Percentiles rank a stretch among this genome's conserved stretches.
phyloP scores from a whole-genome alignment of 805 yeast genomes.

The Yamadazyma laniorum region DNA sequence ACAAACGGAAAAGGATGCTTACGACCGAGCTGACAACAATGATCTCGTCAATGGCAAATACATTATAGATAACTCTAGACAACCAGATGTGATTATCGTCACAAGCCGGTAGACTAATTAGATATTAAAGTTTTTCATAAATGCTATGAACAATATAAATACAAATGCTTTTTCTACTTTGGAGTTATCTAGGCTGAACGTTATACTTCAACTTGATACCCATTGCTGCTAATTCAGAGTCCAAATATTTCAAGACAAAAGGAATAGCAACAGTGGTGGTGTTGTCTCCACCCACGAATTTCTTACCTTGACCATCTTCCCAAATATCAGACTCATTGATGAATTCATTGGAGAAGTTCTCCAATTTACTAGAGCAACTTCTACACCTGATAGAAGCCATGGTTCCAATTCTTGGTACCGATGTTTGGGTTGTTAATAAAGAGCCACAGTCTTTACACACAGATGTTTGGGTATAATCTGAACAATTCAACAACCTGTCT shows the following conservation, averaged over 20 bases:
- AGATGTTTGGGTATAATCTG: slow-evolving; percentile 90
- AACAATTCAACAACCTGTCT: slow-evolving; percentile 91
- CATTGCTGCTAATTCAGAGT: slow-evolving; percentile 96
- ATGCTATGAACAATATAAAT: slow-evolving; percentile 11
- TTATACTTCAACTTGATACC: slow-evolving; percentile 91
- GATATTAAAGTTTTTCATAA: slow-evolving; percentile 3
- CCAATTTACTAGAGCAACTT: slow-evolving; percentile 78
- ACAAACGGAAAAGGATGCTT: slow-evolving; percentile 47
- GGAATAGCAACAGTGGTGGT: slow-evolving; percentile 97
- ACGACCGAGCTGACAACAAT: slow-evolving; percentile 47
- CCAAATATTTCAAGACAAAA: slow-evolving; percentile 90
- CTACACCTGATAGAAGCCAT: slow-evolving; percentile 81
- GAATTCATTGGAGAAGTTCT: slow-evolving; percentile 47
- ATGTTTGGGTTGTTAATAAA: slow-evolving; percentile 79
- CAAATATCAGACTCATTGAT: slow-evolving; percentile 75
- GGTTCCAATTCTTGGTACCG: slow-evolving; percentile 89
- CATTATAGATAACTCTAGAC: slow-evolving; percentile 22
- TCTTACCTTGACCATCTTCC: slow-evolving; percentile 97
- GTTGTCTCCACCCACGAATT: slow-evolving; percentile 86
- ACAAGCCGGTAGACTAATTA: slow-evolving; percentile 3
- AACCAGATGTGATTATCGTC: slow-evolving; percentile 15
- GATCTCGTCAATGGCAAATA: slow-evolving; percentile 65
- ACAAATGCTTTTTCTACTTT: slow-evolving; percentile 8
- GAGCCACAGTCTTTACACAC: slow-evolving; percentile 94
- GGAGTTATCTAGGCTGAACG: slow-evolving; percentile 53